Base-by-base conservation (phyloP, 805 yeast genomes). In the Zygosaccharomyces bailii region DNA sequence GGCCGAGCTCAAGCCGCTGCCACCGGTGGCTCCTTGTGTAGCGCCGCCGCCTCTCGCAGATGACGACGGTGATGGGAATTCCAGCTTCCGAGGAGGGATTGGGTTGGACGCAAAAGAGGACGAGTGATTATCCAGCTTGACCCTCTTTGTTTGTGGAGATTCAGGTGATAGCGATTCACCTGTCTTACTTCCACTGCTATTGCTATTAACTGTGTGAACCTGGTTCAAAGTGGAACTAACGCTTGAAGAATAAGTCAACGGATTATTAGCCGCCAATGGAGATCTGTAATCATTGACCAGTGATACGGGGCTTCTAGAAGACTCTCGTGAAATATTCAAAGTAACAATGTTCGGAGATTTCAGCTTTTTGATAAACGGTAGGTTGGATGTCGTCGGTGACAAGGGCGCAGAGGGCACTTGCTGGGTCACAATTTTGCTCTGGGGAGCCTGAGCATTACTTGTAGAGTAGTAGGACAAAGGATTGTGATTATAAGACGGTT, bases 281-380 rank as follows among this genome's bases (percentile, higher is more conserved):
- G 60, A 51, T 40, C 57, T 53, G 42, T 54, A 55, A 41, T 56
- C 59, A 35, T 44, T 54, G 13, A 41, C 49, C 13, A 56, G 45
- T 4, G 59, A 53, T 9, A 57, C 56, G 4, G 66, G 66, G 34
- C 62, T 57, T 47, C 58, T 52, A 6, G 66, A 61, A 14, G 60
- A 53, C 39, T 61, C 66, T 38, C 66, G 52, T 5, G 66, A 61
- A 19, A 61, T 59, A 36, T 61, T 61, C 38, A 61, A 46, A 13
- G 63, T 61, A 3, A 61, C 66, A 39, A 60, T 61, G 43, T 61
- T 61, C 4, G 66, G 63, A 3, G 63, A 59, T 38, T 60, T 60
- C 14, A 60, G 48, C 34, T 63, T 54, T 37, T 56, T 59, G 34
- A 61, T 55, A 38, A 56, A 56, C 3, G 64, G 60, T 33, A 59